phyloP scores from a whole-genome alignment of 2,329 filamentous ascomycete genomes.

The Magnaporthales sp. region DNA sequence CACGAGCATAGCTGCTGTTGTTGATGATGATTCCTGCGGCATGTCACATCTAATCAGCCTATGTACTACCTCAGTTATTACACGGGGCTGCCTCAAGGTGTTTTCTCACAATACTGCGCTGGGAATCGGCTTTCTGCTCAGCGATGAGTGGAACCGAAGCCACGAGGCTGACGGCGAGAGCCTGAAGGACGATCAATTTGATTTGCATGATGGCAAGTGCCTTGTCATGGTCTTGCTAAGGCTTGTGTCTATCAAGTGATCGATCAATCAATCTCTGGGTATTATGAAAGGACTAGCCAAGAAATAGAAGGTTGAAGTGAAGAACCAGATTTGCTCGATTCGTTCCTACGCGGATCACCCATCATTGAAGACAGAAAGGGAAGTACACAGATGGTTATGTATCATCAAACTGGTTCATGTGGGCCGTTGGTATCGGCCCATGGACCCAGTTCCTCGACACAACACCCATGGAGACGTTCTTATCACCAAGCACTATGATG shows the following conservation, averaged over 20 bases:
- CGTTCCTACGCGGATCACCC: not conserved
- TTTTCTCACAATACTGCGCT: not conserved
- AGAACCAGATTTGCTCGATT: not conserved
- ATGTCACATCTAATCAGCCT: not conserved
- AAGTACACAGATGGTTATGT: not conserved
- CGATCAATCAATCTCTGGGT: not conserved
- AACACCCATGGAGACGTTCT: not conserved
- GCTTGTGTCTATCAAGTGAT: not conserved
- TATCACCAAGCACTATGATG: not conserved
- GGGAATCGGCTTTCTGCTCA: not conserved
- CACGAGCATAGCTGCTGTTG: not conserved
- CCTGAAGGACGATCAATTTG: not conserved
- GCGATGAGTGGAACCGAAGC: not conserved
- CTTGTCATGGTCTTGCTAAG: not conserved
- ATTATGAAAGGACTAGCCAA: not conserved
- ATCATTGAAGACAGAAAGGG: not conserved
- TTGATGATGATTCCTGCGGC: not conserved
- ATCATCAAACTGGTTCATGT: not conserved
- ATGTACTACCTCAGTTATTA: not conserved
- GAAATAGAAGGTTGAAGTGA: not conserved
- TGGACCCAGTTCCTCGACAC: not conserved
- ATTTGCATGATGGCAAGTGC: not conserved
- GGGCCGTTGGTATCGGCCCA: not conserved
- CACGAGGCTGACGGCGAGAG: not conserved
- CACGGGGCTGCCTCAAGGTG: not conserved